Evolutionary conservation across 305 asterid species (phyloP).

Genomic region (Fraxinus baroniana): DNA sequence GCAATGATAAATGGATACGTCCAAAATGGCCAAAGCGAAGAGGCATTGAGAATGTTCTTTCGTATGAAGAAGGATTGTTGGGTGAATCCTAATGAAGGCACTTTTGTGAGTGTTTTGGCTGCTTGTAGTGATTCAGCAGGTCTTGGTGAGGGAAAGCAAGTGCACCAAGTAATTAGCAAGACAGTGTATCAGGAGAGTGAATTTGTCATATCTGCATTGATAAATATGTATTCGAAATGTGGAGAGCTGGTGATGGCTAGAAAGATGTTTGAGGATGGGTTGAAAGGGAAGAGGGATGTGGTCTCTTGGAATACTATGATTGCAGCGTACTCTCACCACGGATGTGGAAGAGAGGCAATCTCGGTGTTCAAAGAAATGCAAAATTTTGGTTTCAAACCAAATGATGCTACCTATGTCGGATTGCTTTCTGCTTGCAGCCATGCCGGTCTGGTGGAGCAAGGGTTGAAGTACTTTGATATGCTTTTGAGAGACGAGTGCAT

Average conservation of each 20-base stretch:
- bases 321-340: constrained; percentile 62
- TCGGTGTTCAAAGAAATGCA: constrained; percentile 42
- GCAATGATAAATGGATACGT: constrained; percentile 45
- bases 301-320: constrained; percentile 56
- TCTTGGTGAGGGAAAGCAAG: constrained; percentile 48
- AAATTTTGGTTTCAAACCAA: constrained; percentile 27
- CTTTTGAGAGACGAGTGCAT: constrained; percentile 40
- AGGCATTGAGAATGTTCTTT: constrained; percentile 41
- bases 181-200: constrained; percentile 40
- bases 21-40: constrained; percentile 42
- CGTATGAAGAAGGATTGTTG: constrained; percentile 36
- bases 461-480: constrained; percentile 39
- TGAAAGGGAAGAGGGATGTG: constrained; percentile 36
- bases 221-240: constrained; percentile 61
- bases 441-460: constrained; percentile 51
- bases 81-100: constrained; percentile 52
- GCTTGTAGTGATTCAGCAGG: constrained; percentile 58
- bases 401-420: constrained; percentile 44
- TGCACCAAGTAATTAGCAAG: constrained; percentile 56
- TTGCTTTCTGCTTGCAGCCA: constrained; percentile 61
- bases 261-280: constrained; percentile 41
- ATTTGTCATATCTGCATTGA: constrained; percentile 44
- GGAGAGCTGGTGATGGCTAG: constrained; percentile 46
- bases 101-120: constrained; percentile 52
- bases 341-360: constrained; percentile 48